Conservation (phyloP, 768 basidiomycete genomes). For the Pleurotus giganteus region DNA sequence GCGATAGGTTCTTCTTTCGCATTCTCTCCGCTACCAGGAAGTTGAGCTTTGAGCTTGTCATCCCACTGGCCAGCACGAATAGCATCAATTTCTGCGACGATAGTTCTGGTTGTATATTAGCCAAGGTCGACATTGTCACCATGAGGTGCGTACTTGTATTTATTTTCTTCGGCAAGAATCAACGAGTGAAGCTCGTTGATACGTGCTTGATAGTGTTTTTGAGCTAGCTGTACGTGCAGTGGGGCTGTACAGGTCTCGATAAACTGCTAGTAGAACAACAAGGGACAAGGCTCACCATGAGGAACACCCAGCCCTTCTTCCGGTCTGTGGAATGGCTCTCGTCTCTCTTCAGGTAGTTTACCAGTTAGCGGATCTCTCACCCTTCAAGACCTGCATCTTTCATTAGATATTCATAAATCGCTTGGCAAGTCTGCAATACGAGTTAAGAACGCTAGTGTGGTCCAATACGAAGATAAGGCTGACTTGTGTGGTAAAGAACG, state of each 20-base stretch:
- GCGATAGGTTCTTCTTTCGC: slow-evolving; percentile 5
- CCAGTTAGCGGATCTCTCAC: slow-evolving; percentile 35
- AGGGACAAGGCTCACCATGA: slow-evolving; percentile 41
- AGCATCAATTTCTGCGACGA: slow-evolving; percentile 74
- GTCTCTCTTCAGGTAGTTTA: not conserved
- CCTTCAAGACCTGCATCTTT: slow-evolving; percentile 61
- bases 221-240: slow-evolving; percentile 66
- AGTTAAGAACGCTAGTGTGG: slow-evolving; percentile 11
- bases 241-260: slow-evolving; percentile 44
- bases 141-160: slow-evolving; percentile 60
- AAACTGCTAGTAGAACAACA: not conserved
- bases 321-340: not conserved
- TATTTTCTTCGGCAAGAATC: slow-evolving; percentile 69
- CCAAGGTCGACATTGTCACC: not conserved
- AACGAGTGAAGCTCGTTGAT: slow-evolving; percentile 69
- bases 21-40: slow-evolving; percentile 16
- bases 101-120: slow-evolving; percentile 36
- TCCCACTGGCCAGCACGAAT: slow-evolving; percentile 72
- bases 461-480: slow-evolving; percentile 17
- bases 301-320: slow-evolving; percentile 43
- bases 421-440: slow-evolving; percentile 56
- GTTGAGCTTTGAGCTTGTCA: slow-evolving; percentile 38
- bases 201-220: slow-evolving; percentile 69
- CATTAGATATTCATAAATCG: slow-evolving; percentile 68
- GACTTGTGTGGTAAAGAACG: slow-evolving; percentile 71